Conservation (phyloP, 257 asterid genomes). For the Solanum pennellii region DNA sequence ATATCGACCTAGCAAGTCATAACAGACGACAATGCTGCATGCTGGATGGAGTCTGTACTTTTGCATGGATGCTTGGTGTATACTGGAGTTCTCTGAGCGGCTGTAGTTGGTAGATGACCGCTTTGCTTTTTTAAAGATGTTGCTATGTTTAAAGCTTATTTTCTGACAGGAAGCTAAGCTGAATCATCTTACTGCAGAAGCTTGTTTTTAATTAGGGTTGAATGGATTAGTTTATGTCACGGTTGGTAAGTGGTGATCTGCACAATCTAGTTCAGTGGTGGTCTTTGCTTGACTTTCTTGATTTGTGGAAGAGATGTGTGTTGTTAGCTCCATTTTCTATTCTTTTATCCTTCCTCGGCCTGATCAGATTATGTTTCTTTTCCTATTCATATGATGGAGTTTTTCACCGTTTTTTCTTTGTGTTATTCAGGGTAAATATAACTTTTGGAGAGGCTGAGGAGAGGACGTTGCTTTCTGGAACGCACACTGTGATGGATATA, state of each 20-base stretch:
- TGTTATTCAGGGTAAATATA: constrained; percentile 38
- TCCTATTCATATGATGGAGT: neutral
- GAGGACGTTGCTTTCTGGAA: constrained; percentile 68
- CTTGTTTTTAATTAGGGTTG: neutral
- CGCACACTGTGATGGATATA: constrained; percentile 69
- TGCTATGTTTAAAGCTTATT: neutral
- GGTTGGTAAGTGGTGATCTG: neutral
- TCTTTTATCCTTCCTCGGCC: neutral
- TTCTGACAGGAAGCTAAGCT: neutral
- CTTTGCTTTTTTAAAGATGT: neutral
- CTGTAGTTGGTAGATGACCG: neutral
- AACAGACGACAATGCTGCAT: neutral
- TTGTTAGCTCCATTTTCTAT: neutral
- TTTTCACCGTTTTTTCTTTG: neutral
- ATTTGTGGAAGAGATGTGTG: neutral
- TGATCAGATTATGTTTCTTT: neutral
- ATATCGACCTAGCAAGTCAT: neutral
- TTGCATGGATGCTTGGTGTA: neutral
- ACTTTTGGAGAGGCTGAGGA: constrained; percentile 60
- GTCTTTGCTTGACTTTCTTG: neutral
- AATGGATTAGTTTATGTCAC: neutral
- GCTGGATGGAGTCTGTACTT: neutral
- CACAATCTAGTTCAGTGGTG: neutral
- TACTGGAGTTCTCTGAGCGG: neutral
- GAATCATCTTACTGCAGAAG: neutral